Conservation (phyloP, 305 asterid species). For the Fraxinus greggii region DNA sequence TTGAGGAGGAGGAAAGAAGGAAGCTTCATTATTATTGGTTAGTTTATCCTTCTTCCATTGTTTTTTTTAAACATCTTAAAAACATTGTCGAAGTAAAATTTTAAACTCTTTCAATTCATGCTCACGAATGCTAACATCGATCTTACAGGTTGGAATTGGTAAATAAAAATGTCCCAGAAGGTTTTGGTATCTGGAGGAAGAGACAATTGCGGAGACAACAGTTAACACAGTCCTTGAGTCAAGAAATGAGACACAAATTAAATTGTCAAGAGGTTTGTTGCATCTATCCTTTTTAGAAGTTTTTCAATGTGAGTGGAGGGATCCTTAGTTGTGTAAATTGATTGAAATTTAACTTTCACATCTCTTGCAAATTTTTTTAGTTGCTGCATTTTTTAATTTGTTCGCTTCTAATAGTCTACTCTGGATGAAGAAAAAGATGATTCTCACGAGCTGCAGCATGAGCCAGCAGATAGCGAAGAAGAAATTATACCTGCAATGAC, state of each 20-base stretch:
- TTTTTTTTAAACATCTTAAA: background rate
- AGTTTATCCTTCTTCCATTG: constrained; percentile 28
- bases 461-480: constrained; percentile 37
- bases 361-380: constrained; percentile 9
- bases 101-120: constrained; percentile 23
- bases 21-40: constrained; percentile 84
- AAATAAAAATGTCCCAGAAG: constrained; percentile 57
- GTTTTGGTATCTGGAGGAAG: constrained; percentile 57
- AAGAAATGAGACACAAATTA: constrained; percentile 55
- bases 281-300: background rate
- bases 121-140: constrained; percentile 18
- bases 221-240: constrained; percentile 47
- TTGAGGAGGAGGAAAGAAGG: constrained; percentile 87
- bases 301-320: background rate
- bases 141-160: constrained; percentile 73
- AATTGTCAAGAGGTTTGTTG: constrained; percentile 53
- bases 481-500: constrained; percentile 36
- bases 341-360: constrained; percentile 12
- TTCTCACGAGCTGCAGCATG: constrained; percentile 31
- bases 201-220: constrained; percentile 45
- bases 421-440: constrained; percentile 44
- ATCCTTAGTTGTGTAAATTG: constrained; percentile 11
- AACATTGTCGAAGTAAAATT: constrained; percentile 18
- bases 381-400: constrained; percentile 15
- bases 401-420: constrained; percentile 36